Percentiles rank a stretch among this genome's conserved stretches.
Conservation (phyloP, 805 yeast genomes). For the Monosporozyma solicola region DNA sequence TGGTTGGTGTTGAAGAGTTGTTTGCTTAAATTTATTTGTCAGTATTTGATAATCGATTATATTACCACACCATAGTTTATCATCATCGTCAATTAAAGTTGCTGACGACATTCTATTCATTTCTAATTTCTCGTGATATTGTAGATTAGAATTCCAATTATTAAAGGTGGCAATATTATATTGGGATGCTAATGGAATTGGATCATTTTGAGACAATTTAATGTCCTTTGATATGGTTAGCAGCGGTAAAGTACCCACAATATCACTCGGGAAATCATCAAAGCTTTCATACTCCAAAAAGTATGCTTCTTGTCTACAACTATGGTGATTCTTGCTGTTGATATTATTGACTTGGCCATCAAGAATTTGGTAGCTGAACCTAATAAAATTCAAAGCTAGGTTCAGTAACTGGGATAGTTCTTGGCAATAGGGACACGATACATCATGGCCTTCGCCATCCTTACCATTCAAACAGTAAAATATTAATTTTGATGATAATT, state of each 20-base stretch:
- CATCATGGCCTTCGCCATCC: constrained; percentile 18
- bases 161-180: constrained; percentile 38
- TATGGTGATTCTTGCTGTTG: neutral
- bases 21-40: constrained; percentile 10
- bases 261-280: constrained; percentile 14
- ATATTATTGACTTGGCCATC: neutral
- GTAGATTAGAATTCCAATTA: constrained; percentile 62
- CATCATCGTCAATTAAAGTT: constrained; percentile 37
- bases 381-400: constrained; percentile 34
- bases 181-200: constrained; percentile 18
- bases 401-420: constrained; percentile 32
- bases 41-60: constrained; percentile 54
- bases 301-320: constrained; percentile 2
- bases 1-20: neutral
- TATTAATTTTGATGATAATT: constrained; percentile 63
- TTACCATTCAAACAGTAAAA: constrained; percentile 54
- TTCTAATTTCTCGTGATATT: constrained; percentile 71
- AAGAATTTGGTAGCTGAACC: constrained; percentile 5
- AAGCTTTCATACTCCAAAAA: constrained; percentile 10
- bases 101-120: constrained; percentile 79
- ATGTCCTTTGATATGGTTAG: constrained; percentile 7
- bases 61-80: constrained; percentile 75
- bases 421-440: constrained; percentile 16
- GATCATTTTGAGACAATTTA: constrained; percentile 11
- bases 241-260: constrained; percentile 22